A percentile compares a stretch with the other conserved stretches of the same genome.
Conservation (phyloP, 768 basidiomycete species). For the Kwoniella newhampshirensis region DNA sequence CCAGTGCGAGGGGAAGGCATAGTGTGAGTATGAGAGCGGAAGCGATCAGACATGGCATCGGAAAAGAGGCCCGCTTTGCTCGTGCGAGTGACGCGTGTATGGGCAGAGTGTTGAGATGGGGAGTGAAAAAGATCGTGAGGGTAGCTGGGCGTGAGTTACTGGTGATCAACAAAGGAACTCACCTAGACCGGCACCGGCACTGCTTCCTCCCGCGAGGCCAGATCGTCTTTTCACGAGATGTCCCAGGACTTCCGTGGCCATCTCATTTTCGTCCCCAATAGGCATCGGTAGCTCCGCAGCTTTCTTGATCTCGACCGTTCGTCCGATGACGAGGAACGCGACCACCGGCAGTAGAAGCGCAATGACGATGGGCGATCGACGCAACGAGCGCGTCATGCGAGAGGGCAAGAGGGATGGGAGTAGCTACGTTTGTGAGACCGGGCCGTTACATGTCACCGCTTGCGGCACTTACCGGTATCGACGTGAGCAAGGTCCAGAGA, state of each 20-base stretch:
- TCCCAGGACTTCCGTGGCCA: slow-evolving; percentile 4
- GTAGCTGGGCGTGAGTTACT: slow-evolving; percentile 30
- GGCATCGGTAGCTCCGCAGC: slow-evolving; percentile 26
- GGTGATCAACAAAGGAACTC: slow-evolving; percentile 12
- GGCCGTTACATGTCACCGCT: not conserved
- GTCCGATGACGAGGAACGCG: slow-evolving; percentile 48
- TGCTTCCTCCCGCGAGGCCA: slow-evolving; percentile 31
- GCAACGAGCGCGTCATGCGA: slow-evolving; percentile 31
- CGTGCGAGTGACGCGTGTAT: slow-evolving; percentile 42
- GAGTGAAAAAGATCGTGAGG: slow-evolving; percentile 47
- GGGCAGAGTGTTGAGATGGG: slow-evolving; percentile 49
- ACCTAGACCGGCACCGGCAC: slow-evolving; percentile 50
- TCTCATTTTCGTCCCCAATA: slow-evolving; percentile 3
- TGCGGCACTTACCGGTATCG: slow-evolving; percentile 30
- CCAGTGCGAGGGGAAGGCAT: slow-evolving; percentile 46
- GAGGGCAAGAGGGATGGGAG: slow-evolving; percentile 43
- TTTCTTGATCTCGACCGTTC: slow-evolving; percentile 50
- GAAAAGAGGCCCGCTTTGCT: slow-evolving; percentile 45
- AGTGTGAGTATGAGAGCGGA: slow-evolving; percentile 38
- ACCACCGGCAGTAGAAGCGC: slow-evolving; percentile 46
- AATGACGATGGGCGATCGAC: slow-evolving; percentile 30
- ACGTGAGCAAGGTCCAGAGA: slow-evolving; percentile 40
- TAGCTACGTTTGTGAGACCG: too few relatives aligned
- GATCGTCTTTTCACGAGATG: slow-evolving; percentile 18
- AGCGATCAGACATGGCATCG: slow-evolving; percentile 40